Evolutionary conservation across 352 stramenopile species (phyloP), one percentile per base, ranked within the genome.

Genomic region (Phytopythium cucurbitacearum): DNA sequence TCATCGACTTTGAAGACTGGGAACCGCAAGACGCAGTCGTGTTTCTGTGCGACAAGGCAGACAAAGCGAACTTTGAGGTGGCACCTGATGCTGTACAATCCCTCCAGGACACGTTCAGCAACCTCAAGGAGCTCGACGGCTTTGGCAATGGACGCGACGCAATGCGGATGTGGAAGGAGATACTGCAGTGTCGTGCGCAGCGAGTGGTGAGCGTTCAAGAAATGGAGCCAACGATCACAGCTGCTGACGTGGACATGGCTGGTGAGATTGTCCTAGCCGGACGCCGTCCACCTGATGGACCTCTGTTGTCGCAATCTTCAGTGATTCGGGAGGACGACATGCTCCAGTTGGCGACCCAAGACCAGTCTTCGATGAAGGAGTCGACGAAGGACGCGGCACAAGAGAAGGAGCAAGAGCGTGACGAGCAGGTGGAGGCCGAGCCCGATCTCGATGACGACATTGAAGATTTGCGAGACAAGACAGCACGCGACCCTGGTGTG

Each of bases 1-100:
- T 86, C 28, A 70, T 98, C 10, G 74, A 96, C 53, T 98, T 97
- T 62, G 68, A 69, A 1, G 82, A 96, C 55, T 97, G 91, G 88
- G 64, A 89, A 32, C 68, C 85, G 15, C 57, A 77, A 48, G 87
- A 97, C 55, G 95, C 85, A 28, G 53, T 94, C 4, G 49, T 69
- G 12, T 93, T 82, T 46, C 73, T 92, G 28, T 67, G 60, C 16
- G 55, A 65, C 16, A 80, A 76, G 43, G 69, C 69, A 15, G 53
- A 62, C 0, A 63, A 62, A 7, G 73, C 85, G 15, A 67, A 68
- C 4, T 83, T 85, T 4, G 40, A 51, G 8, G 34, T 92, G n/a
- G 45, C 58, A 3, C 21, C 44, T 5, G 68, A 62, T 33, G 65
- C 64, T 3, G 34, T 78, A 0, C 49, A 38, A 3, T 48, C 56